phyloP scores from a whole-genome alignment of 2,329 filamentous ascomycete species.

The Aspergillus carbonarius region DNA sequence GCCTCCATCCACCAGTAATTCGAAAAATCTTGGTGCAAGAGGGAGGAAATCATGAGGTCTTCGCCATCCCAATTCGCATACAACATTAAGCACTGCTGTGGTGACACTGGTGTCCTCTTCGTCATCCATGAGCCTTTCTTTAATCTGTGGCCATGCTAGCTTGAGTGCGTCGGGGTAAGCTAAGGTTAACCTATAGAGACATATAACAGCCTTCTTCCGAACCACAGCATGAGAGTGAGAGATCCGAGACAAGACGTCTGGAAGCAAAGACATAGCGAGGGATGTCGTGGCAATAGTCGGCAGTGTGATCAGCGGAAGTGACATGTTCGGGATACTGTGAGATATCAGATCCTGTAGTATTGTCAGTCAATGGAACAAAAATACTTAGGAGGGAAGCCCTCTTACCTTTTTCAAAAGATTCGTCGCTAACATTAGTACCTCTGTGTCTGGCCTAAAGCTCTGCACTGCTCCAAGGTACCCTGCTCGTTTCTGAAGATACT shows the following conservation, averaged over 20 bases:
- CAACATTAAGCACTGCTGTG: constrained; percentile 92
- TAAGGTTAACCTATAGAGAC: constrained; percentile 85
- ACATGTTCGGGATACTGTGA: constrained; percentile 72
- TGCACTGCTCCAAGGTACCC: constrained; percentile 94
- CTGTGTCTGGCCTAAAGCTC: constrained; percentile 92
- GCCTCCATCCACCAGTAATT: constrained; percentile 82
- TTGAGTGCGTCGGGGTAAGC: constrained; percentile 95
- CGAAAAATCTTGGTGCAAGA: constrained; percentile 85
- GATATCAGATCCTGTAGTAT: constrained; percentile 55
- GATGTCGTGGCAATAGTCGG: constrained; percentile 93
- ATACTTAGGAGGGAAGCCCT: neutral
- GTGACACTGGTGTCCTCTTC: constrained; percentile 90
- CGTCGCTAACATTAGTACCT: constrained; percentile 95
- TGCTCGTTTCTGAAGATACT: constrained; percentile 92
- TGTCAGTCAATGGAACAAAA: constrained; percentile 13
- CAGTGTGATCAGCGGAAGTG: constrained; percentile 83
- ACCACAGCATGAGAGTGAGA: constrained; percentile 82
- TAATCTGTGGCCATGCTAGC: constrained; percentile 95
- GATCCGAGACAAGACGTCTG: constrained; percentile 81
- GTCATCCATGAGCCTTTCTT: constrained; percentile 87
- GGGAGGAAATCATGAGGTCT: constrained; percentile 91
- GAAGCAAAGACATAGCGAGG: constrained; percentile 82
- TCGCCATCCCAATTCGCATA: constrained; percentile 93
- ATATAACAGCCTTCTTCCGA: constrained; percentile 94
- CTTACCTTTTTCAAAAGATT: constrained; percentile 89